Evolutionary conservation across 2,329 filamentous ascomycete species (phyloP).

Genomic region (Microdochium bolleyi): DNA sequence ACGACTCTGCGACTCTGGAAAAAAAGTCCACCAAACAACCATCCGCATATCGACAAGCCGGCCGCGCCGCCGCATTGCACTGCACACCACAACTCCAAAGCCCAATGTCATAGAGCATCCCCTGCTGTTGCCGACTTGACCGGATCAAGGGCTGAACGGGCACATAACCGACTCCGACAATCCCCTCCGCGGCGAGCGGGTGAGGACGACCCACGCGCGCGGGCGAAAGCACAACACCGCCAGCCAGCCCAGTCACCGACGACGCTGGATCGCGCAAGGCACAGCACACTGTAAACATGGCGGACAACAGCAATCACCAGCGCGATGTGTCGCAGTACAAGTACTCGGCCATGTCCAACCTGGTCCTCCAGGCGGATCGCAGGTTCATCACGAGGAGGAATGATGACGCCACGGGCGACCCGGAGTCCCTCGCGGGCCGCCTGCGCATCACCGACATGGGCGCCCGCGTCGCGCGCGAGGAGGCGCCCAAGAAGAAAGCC

Average conservation of each 20-base stretch:
- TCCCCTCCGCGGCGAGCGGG: not conserved
- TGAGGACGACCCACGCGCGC: not conserved
- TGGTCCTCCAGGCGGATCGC: constrained; percentile 99
- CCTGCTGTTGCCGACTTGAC: not conserved
- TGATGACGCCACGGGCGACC: constrained; percentile 94
- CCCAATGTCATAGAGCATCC: not conserved
- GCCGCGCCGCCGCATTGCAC: not conserved
- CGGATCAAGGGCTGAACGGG: not conserved
- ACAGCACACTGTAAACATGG: constrained; percentile 45
- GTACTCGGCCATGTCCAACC: constrained; percentile 99
- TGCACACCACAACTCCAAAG: not conserved
- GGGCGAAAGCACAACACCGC: not conserved
- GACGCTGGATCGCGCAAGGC: not conserved
- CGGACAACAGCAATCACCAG: constrained; percentile 47
- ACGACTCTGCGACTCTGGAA: not conserved
- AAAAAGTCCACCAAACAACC: not conserved
- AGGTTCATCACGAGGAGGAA: constrained; percentile 87
- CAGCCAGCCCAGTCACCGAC: not conserved
- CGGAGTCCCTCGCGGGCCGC: constrained; percentile 90
- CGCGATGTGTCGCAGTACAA: constrained; percentile 94
- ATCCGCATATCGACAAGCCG: not conserved
- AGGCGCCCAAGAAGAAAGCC: constrained; percentile 68
- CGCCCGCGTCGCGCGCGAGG: constrained; percentile 68
- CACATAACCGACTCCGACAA: not conserved
- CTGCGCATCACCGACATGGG: constrained; percentile 96